Conservation (phyloP, 805 yeast species). For the Lipomyces mesembrius region DNA sequence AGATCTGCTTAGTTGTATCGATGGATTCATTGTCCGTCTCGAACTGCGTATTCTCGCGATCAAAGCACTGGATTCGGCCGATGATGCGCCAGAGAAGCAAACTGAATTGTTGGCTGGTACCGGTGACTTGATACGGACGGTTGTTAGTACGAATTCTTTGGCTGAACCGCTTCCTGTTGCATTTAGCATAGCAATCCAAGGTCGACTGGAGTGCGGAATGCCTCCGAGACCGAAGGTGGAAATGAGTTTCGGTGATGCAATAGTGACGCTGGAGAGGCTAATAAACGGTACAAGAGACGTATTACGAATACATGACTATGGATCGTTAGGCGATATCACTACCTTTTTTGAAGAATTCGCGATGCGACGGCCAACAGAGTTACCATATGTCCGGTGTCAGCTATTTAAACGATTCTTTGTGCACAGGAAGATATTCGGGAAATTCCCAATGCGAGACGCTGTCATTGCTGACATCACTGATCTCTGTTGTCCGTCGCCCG, state of each 20-base stretch:
- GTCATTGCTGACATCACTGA: slow-evolving; percentile 22
- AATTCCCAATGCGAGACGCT: slow-evolving; percentile 17
- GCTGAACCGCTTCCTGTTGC: slow-evolving; percentile 18
- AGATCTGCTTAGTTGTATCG: background rate
- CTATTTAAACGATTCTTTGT: slow-evolving; percentile 12
- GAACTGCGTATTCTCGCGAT: background rate
- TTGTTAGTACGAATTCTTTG: slow-evolving; percentile 11
- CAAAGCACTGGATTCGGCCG: background rate
- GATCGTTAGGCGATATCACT: slow-evolving; percentile 20
- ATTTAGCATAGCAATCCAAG: slow-evolving; percentile 34
- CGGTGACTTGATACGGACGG: background rate
- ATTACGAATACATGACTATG: slow-evolving; percentile 13
- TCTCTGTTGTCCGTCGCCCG: slow-evolving; percentile 23
- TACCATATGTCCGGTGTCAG: slow-evolving; percentile 31
- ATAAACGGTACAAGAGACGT: slow-evolving; percentile 8
- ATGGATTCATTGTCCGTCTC: background rate
- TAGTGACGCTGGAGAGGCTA: slow-evolving; percentile 5
- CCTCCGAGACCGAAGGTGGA: slow-evolving; percentile 31
- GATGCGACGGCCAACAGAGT: slow-evolving; percentile 16
- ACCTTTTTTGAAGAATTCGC: slow-evolving; percentile 19
- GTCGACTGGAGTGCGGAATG: slow-evolving; percentile 33
- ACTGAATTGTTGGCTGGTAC: background rate
- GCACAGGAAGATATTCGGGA: slow-evolving; percentile 15
- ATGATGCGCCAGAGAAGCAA: background rate
- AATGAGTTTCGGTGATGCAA: slow-evolving; percentile 12